Evolutionary conservation across 352 stramenopile species (phyloP), one percentile per base, ranked within the genome.

Genomic region (Stramenopiles sp.): DNA sequence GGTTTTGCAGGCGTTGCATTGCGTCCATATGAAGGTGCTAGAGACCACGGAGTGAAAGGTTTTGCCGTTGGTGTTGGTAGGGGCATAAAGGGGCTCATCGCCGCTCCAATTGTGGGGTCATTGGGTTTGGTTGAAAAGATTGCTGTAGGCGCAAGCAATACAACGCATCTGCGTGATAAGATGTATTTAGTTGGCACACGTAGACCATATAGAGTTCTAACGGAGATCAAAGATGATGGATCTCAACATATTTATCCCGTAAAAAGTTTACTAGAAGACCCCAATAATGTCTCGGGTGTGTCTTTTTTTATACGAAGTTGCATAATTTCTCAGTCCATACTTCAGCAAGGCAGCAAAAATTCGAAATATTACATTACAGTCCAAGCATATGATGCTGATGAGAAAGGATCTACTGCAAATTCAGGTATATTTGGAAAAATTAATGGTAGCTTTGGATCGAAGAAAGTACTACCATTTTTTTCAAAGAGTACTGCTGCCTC

Each of bases 71-170:
- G 90, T 32, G 82, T 94, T 39, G 90, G 89, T 7, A 89, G 89
- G 7, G 90, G 90, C 55, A 92, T 90, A 44, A 81, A 93, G 80
- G 88, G 92, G 82, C 82, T 94, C 4, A 85, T 93, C 30, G 90
- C 87, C 22, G 93, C 87, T 55, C 90, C 90, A n/a, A 86, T 94
- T 27, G 88, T 94, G 0, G 90, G 90, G 0, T 92, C 89, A 29
- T 84, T 94, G 22, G 90, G 90, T 7, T 89, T 88, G 0, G 88
- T 93, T 7, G 90, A 94, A 85, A 94, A 94, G 81, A 31, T 94
- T 67, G 88, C 88, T 0, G 87, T 92, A 83, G 93, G 89, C 8
- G 84, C 93, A 80, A 91, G 85, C 83, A 94, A 94, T 84, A 94
- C 90, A 30, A 94, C 90, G 0, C 90, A 94, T 67, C 80, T 94